Base-by-base conservation (phyloP, 2,329 filamentous ascomycete species). In the Phialocephala subalpina region DNA sequence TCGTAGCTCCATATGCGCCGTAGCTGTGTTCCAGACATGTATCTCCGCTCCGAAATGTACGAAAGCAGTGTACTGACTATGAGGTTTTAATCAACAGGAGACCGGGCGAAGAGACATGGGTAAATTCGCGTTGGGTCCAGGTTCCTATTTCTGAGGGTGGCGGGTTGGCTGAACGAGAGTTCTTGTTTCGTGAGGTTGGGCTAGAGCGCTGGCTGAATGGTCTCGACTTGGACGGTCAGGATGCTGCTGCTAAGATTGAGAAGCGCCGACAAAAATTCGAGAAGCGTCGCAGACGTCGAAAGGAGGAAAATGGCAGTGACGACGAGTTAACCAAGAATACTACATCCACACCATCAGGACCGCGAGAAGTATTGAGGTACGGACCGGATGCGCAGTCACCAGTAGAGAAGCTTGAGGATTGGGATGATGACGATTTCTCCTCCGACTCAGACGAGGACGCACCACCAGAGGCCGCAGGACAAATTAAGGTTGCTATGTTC, bases 401-500 rank as follows among this genome's bases (percentile, higher is more conserved):
- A 0, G 85, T 97, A 27, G 92, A 96, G 76, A 86, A 85, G 66
- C 78, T 90, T 27, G 87, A 83, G 9, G 82, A 88, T 11, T 80
- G 82, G 56, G 85, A 92, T 45, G 90, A 92, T 67, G 91, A 92
- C 67, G 91, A 92, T 67, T 92, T 90, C 22, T 89, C 90, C 76
- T 93, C 91, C 2, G 87, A 93, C 67, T 92, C 87, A 18, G 80
- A 82, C 58, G 92, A 95, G 73, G 94, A 97, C 78, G 93, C 95
- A 73, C 92, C 93, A 1, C 94, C 95, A 14, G 96, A 98, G 82
- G 93, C 96, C 12, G 92, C 96, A 5, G 96, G 96, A 11, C 96
- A 99, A 81, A 99, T 99, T 82, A 98, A 98, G 81, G 94, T 99
- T 20, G 94, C 95, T 69, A 89, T 99, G 82, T 98, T 97, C 80